Conservation (phyloP, 2,329 filamentous ascomycete species). For the Monilinia laxa region DNA sequence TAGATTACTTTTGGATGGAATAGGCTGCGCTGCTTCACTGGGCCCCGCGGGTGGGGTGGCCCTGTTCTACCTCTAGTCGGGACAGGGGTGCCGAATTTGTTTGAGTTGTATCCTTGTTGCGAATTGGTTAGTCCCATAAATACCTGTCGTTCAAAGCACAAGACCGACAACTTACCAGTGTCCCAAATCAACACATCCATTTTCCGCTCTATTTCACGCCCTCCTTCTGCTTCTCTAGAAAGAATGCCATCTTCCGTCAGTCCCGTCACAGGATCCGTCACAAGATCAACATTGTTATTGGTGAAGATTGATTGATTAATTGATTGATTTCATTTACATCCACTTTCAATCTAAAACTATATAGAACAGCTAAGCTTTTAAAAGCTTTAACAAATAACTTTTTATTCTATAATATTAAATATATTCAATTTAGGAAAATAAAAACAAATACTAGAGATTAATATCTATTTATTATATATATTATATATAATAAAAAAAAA, state of each 20-base stretch:
- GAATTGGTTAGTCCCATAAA: conserved; percentile 2
- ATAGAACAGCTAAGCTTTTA: background rate
- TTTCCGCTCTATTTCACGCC: conserved; percentile 5
- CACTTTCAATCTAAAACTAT: too few species aligned
- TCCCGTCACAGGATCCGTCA: conserved; percentile 4
- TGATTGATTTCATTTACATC: too few species aligned
- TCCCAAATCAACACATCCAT: conserved; percentile 18
- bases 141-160: conserved; percentile 5
- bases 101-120: conserved; percentile 8
- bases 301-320: too few species aligned
- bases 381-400: background rate
- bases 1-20: conserved; percentile 9
- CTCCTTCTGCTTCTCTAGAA: background rate
- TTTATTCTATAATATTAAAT: background rate
- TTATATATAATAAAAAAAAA: background rate
- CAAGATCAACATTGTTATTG: conserved; percentile 14
- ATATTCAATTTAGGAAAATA: background rate
- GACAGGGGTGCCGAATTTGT: conserved; percentile 7
- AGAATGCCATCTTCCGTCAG: conserved; percentile 3
- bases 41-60: conserved; percentile 3
- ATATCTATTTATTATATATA: background rate
- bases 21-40: conserved; percentile 8
- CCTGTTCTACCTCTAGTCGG: conserved; percentile 6
- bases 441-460: background rate
- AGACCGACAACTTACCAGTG: conserved; percentile 8